Evolutionary conservation across 768 basidiomycete genomes (phyloP).

Genomic region (Symmetrospora coprosmae): DNA sequence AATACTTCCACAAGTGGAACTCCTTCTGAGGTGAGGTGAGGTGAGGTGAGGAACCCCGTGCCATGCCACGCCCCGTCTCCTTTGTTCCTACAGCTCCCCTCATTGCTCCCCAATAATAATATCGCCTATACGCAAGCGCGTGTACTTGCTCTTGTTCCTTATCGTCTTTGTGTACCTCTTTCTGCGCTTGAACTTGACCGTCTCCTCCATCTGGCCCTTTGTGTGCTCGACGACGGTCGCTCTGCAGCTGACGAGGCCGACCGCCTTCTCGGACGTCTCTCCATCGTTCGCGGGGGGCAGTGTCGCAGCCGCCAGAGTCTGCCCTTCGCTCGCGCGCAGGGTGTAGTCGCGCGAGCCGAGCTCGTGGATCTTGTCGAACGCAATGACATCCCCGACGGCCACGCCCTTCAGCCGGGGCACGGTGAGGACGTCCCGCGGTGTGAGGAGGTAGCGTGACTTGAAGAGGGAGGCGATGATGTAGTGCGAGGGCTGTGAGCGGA

Average conservation of each 20-base stretch:
- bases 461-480: slow-evolving; percentile 82
- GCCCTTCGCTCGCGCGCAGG: slow-evolving; percentile 43
- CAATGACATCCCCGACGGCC: slow-evolving; percentile 67
- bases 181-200: slow-evolving; percentile 93
- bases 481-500: slow-evolving; percentile 78
- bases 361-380: slow-evolving; percentile 75
- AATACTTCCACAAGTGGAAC: too few species aligned
- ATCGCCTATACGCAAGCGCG: slow-evolving; percentile 77
- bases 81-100: too few species aligned
- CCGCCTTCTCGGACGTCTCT: slow-evolving; percentile 43
- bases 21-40: too few species aligned
- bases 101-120: slow-evolving; percentile 44
- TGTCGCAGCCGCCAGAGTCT: slow-evolving; percentile 29
- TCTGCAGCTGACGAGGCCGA: slow-evolving; percentile 54
- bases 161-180: slow-evolving; percentile 95
- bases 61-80: too few species aligned
- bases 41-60: too few species aligned
- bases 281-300: too few species aligned
- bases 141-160: slow-evolving; percentile 84
- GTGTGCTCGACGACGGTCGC: slow-evolving; percentile 97
- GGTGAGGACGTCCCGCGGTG: slow-evolving; percentile 81
- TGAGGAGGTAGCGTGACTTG: slow-evolving; percentile 72
- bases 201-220: slow-evolving; percentile 77
- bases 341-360: slow-evolving; percentile 92
- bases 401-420: slow-evolving; percentile 77